phyloP scores from a whole-genome alignment of 495 filamentous ascomycete species.

The Podospora australis region DNA sequence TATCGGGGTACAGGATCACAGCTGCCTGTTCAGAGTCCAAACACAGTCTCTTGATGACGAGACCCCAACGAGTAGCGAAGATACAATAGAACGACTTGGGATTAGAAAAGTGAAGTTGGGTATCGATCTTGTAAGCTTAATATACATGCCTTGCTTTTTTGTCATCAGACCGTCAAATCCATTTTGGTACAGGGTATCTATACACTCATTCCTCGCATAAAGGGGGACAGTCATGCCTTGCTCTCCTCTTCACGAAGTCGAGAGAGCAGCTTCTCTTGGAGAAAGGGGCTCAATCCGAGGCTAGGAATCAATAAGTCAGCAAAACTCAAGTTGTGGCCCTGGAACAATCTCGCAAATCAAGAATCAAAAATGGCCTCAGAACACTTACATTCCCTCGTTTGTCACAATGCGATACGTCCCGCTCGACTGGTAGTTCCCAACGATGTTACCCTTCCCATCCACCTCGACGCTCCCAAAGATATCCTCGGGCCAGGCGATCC shows the following conservation, averaged over 20 bases:
- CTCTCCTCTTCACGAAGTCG: conserved; percentile 21
- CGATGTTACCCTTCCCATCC: conserved; percentile 65
- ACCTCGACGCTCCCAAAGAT: conserved; percentile 92
- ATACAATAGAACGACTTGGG: too few species aligned
- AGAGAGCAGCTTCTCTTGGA: conserved; percentile 21
- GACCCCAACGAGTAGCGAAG: too few species aligned
- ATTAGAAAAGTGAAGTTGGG: too few species aligned
- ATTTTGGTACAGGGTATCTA: too few species aligned
- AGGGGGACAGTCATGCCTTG: conserved; percentile 8
- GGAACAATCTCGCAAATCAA: neutral
- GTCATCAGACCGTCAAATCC: too few species aligned
- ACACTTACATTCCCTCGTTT: conserved; percentile 61
- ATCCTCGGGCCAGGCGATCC: conserved; percentile 86
- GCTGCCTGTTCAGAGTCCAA: too few species aligned
- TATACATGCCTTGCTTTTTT: too few species aligned
- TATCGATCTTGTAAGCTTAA: too few species aligned
- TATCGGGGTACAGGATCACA: too few species aligned
- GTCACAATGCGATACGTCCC: conserved; percentile 65
- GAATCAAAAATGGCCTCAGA: neutral
- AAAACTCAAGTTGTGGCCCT: neutral
- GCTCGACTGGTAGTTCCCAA: conserved; percentile 57
- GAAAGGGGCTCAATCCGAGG: conserved; percentile 22
- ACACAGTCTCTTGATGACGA: too few species aligned
- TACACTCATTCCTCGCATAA: too few species aligned
- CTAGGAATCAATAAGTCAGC: neutral